phyloP scores from a whole-genome alignment of 2,329 filamentous ascomycete genomes.

The Acarospora socialis region DNA sequence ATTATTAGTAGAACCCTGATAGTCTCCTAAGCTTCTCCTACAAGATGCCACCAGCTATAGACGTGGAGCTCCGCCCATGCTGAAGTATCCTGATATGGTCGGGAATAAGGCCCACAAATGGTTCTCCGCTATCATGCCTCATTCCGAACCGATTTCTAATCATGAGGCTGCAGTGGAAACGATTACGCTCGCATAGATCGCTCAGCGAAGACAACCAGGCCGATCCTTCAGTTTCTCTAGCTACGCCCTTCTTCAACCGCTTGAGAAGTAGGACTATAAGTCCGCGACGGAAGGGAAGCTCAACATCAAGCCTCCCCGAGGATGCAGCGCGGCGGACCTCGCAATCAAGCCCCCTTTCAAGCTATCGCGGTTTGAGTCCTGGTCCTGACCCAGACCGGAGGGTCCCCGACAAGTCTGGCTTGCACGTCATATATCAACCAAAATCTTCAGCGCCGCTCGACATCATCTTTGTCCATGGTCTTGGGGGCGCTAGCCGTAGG shows the following conservation, averaged over 20 bases:
- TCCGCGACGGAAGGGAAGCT: background rate
- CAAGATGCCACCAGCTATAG: no score
- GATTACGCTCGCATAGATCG: background rate
- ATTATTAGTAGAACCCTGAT: no score
- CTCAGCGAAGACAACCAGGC: background rate
- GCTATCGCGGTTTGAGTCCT: constrained; percentile 1
- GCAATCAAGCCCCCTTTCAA: background rate
- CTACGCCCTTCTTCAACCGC: background rate
- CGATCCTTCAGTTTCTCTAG: background rate
- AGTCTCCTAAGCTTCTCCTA: no score
- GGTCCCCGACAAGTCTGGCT: no score
- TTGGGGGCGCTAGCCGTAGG: constrained; percentile 25
- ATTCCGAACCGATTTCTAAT: background rate
- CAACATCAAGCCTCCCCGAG: background rate
- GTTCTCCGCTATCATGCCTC: background rate
- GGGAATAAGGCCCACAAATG: no score
- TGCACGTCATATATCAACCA: constrained; percentile 3
- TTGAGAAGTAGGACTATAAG: background rate
- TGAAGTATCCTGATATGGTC: no score
- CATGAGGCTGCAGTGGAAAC: background rate
- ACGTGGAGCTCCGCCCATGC: no score
- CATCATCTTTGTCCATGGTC: constrained; percentile 28
- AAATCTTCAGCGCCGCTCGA: constrained; percentile 19
- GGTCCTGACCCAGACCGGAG: no score
- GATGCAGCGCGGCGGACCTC: background rate